Base-by-base conservation (phyloP, 768 basidiomycete species). In the Hemileccinum rubropunctum region DNA sequence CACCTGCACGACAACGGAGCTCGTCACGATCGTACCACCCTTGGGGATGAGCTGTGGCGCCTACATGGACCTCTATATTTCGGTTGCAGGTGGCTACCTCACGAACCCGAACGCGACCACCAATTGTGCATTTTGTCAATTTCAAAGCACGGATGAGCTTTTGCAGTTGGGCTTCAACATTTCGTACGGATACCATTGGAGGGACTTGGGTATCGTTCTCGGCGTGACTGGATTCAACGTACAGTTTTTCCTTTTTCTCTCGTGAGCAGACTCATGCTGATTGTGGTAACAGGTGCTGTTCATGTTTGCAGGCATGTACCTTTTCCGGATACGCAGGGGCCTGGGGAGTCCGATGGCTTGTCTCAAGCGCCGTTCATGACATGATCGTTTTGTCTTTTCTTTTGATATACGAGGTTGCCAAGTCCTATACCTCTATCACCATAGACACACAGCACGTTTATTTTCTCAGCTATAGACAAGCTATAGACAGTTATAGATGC, bases 111-210 rank as follows among this genome's bases (percentile, higher is more conserved):
- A 75, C n/a, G 79, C 82, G 4, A 76, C 77, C 0, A 50, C 65
- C n/a, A 65, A 59, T 38, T 89, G 86, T 61, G 50, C 71, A 18
- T 85, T 79, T 65, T 87, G 86, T 54, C 67, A 79, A 1, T 72
- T 73, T 26, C 56, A 70, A 7, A 76, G 71, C 3, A 83, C 83
- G 4, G 76, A 86, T 57, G 60, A 76, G 42, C 73, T 68, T 60
- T 51, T 76, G 44, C 41, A 38, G 13, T 17, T 26, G n/a, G 17
- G 4, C 3, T 47, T 45, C 36, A 47, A 49, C 20, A 34, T 59
- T 6, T 47, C 47, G 11, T 56, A 56, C 12, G 39, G 20, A 11
- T 39, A 45, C 6, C 42, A 36, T 3, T 52, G 50, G 58, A 57
- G 47, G 39, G 50, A 23, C 26, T 15, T 59, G 12, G 47, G 34